A percentile compares a stretch with the other conserved stretches of the same genome.
Conservation (phyloP, 148 eudicot species). For the Vaccinium vitisidaea region DNA sequence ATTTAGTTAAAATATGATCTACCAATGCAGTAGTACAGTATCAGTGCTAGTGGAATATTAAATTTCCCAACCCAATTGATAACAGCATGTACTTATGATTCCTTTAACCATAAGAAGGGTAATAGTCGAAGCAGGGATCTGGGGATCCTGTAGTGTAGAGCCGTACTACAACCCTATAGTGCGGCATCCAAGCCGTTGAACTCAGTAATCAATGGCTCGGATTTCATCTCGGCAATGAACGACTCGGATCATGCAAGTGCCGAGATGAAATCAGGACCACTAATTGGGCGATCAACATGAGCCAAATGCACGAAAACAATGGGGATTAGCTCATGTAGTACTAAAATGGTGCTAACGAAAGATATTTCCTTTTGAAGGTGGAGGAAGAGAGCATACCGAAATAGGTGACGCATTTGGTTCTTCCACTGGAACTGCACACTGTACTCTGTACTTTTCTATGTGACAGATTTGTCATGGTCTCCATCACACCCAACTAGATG, state of each 20-base stretch:
- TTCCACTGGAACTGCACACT: background rate
- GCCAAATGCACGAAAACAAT: too few relatives aligned
- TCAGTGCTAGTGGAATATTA: background rate
- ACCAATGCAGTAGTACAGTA: background rate
- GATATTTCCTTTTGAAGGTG: background rate
- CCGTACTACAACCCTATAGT: too few relatives aligned
- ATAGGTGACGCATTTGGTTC: background rate
- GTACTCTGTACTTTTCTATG: background rate
- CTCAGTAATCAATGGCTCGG: too few relatives aligned
- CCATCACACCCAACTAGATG: background rate
- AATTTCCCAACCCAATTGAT: background rate
- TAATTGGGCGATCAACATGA: too few relatives aligned
- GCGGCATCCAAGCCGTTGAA: too few relatives aligned
- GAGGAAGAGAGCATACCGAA: background rate
- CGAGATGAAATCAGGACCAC: too few relatives aligned
- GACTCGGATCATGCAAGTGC: too few relatives aligned
- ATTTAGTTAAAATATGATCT: background rate
- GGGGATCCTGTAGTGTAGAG: too few relatives aligned
- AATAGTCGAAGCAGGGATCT: background rate
- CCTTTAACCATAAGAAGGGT: background rate
- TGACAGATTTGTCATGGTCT: background rate
- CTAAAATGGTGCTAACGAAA: too few relatives aligned
- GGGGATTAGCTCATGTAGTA: too few relatives aligned
- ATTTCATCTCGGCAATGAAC: too few relatives aligned
- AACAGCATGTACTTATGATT: background rate